Conservation (phyloP, 2,329 filamentous ascomycete genomes). For the Aureobasidium sp. region DNA sequence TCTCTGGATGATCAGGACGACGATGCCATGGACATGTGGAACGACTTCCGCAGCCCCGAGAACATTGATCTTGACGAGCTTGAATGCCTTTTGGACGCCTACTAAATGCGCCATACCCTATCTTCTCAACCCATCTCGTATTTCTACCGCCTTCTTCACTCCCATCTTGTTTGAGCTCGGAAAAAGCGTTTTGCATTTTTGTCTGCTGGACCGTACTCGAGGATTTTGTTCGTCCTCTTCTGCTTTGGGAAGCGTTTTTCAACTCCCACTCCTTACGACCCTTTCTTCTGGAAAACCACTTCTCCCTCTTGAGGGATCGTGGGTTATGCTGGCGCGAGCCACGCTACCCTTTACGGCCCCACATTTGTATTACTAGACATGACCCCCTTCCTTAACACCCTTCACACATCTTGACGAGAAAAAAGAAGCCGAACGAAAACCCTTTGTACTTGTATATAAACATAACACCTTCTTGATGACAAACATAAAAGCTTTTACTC, state of each 20-base stretch:
- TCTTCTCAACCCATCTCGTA: neutral
- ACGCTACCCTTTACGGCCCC: neutral
- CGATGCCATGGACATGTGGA: slow-evolving; percentile 23
- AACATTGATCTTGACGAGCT: slow-evolving; percentile 88
- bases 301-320: neutral
- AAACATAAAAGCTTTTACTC: neutral
- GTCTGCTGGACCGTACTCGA: neutral
- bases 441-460: slow-evolving; percentile 9
- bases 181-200: slow-evolving; percentile 6
- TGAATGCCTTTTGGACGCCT: slow-evolving; percentile 68
- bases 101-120: slow-evolving; percentile 15
- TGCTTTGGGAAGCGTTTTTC: neutral
- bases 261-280: neutral
- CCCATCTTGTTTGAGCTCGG: neutral
- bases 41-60: slow-evolving; percentile 60
- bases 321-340: neutral
- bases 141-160: neutral
- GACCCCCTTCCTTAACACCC: neutral
- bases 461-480: slow-evolving; percentile 1
- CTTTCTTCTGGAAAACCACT: neutral
- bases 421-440: slow-evolving; percentile 7
- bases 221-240: neutral
- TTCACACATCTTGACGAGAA: neutral
- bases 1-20: slow-evolving; percentile 18
- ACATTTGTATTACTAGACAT: slow-evolving; percentile 7